Conservation (phyloP, 2,329 filamentous ascomycete species). For the Beauveria sp. region DNA sequence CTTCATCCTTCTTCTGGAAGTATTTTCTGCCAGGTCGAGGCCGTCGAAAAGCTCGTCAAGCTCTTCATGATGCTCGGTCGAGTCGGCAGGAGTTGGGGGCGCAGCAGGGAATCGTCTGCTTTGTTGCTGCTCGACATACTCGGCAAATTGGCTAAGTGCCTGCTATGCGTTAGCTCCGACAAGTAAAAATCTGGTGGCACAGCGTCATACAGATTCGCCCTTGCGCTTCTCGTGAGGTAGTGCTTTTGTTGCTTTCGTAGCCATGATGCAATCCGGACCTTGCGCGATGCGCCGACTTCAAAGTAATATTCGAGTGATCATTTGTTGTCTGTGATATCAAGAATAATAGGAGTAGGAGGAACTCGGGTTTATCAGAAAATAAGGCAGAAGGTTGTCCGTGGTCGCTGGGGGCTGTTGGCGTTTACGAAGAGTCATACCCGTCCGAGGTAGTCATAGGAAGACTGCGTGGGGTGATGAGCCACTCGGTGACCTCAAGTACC, state of each 20-base stretch:
- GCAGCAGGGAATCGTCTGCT: constrained; percentile 54
- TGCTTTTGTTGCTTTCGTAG: constrained; percentile 49
- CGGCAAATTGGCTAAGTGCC: constrained; percentile 92
- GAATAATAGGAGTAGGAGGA: neutral
- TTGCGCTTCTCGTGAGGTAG: constrained; percentile 73
- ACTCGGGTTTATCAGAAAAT: neutral
- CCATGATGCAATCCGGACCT: constrained; percentile 36
- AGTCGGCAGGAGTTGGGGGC: constrained; percentile 21
- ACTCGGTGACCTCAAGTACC: neutral
- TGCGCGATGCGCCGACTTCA: constrained; percentile 15
- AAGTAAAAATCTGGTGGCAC: constrained; percentile 16
- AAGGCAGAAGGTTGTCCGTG: neutral
- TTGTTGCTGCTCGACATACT: constrained; percentile 95
- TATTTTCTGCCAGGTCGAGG: constrained; percentile 68
- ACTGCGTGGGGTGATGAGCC: constrained; percentile 9
- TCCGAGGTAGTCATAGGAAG: neutral
- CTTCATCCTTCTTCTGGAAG: constrained; percentile 61
- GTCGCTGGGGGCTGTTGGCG: neutral
- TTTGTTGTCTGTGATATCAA: constrained; percentile 12
- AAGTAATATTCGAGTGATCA: constrained; percentile 24
- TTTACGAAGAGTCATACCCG: constrained; percentile 3
- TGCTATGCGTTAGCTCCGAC: constrained; percentile 16
- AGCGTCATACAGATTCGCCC: constrained; percentile 63
- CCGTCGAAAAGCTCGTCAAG: constrained; percentile 89
- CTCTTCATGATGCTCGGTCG: constrained; percentile 61